A percentile compares a stretch with the other conserved stretches of the same genome.
phyloP scores from a whole-genome alignment of 495 filamentous ascomycete genomes.

The Annulohypoxylon maeteangense region DNA sequence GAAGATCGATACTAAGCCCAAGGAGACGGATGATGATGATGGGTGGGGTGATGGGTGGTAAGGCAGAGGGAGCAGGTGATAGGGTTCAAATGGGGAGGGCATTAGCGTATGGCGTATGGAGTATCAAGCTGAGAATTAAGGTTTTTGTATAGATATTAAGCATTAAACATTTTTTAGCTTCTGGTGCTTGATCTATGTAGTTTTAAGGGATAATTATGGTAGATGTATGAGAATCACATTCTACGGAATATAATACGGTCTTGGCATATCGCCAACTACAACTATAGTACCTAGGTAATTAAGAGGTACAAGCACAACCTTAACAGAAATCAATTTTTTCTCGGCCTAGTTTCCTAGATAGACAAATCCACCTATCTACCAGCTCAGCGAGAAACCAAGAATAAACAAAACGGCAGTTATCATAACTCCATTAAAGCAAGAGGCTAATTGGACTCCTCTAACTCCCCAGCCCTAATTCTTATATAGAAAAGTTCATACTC shows the following conservation, averaged over 20 bases:
- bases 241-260: not conserved
- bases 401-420: not conserved
- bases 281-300: too few species aligned
- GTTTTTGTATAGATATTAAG: constrained; percentile 9
- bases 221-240: not conserved
- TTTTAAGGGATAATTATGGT: not conserved
- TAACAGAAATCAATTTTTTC: not conserved
- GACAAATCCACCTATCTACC: not conserved
- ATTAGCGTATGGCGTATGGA: constrained; percentile 31
- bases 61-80: not conserved
- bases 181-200: constrained; percentile 1
- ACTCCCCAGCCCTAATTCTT: constrained; percentile 4
- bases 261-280: too few species aligned
- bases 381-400: not conserved
- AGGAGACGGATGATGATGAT: constrained; percentile 67
- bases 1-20: constrained; percentile 66
- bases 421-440: not conserved
- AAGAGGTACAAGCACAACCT: not conserved
- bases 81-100: not conserved
- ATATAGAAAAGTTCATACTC: constrained; percentile 3
- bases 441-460: not conserved
- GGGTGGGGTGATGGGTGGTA: constrained; percentile 79
- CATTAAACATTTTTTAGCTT: not conserved
- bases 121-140: not conserved
- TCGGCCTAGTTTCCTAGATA: not conserved